phyloP scores from a whole-genome alignment of 1,284 basidiomycete species.

The Trametes sp. region DNA sequence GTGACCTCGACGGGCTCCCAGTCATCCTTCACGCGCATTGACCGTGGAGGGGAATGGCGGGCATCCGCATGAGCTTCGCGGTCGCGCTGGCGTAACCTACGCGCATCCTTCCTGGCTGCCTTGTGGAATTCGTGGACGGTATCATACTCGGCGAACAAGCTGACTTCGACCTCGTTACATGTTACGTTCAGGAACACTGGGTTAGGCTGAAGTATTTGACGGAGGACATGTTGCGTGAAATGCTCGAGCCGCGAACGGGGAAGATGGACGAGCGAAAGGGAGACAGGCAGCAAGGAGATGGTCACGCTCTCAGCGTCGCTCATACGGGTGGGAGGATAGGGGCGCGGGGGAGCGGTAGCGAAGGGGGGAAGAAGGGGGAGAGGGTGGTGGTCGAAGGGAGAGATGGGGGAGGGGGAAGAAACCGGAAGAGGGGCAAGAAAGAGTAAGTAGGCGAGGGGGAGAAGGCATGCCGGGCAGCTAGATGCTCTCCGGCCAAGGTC shows the following conservation, averaged over 20 bases:
- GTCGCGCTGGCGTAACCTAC: conserved; percentile 40
- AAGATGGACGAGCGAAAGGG: conserved; percentile 75
- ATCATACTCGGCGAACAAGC: conserved; percentile 70
- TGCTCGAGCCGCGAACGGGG: conserved; percentile 65
- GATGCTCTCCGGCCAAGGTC: conserved; percentile 24
- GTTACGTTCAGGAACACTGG: conserved; percentile 77
- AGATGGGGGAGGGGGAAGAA: conserved; percentile 15
- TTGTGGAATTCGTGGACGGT: conserved; percentile 65
- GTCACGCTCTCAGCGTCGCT: conserved; percentile 51
- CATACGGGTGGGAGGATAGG: conserved; percentile 24
- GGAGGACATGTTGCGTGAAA: conserved; percentile 67
- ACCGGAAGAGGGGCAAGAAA: conserved; percentile 14
- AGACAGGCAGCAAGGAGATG: conserved; percentile 71
- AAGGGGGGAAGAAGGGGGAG: not conserved
- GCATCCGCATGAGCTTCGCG: conserved; percentile 15
- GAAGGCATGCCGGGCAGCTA: conserved; percentile 20
- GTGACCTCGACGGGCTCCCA: conserved; percentile 71
- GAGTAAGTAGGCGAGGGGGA: conserved; percentile 15
- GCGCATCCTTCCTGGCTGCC: conserved; percentile 65
- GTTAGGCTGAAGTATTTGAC: conserved; percentile 70
- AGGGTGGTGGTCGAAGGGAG: conserved; percentile 20
- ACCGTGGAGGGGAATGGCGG: conserved; percentile 17
- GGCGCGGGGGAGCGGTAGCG: not conserved
- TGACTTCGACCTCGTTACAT: conserved; percentile 78
- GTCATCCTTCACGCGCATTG: conserved; percentile 21